Evolutionary conservation across 2,329 filamentous ascomycete species (phyloP).

Genomic region (Ophiosphaerella korrae): DNA sequence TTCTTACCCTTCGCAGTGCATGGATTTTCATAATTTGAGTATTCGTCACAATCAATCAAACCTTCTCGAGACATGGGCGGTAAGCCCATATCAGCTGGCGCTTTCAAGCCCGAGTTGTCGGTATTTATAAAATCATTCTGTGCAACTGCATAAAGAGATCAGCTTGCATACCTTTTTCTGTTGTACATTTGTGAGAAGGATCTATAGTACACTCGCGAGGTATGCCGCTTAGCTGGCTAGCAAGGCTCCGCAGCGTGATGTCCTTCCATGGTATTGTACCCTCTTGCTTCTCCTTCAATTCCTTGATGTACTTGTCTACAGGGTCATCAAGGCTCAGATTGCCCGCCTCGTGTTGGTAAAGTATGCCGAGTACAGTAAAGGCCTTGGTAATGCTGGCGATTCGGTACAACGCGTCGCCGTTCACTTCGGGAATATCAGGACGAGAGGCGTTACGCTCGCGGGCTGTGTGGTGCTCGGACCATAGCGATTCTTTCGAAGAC

Average conservation of each 20-base stretch:
- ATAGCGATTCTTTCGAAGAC: slow-evolving; percentile 46
- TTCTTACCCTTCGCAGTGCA: slow-evolving; percentile 17
- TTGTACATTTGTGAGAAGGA: slow-evolving; percentile 10
- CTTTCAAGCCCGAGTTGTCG: too few relatives aligned
- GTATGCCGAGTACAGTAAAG: slow-evolving; percentile 41
- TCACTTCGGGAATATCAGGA: slow-evolving; percentile 44
- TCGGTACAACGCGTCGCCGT: slow-evolving; percentile 48
- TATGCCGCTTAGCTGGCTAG: slow-evolving; percentile 51
- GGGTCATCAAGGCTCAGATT: slow-evolving; percentile 44
- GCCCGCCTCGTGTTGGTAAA: slow-evolving; percentile 41
- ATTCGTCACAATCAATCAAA: slow-evolving; percentile 44
- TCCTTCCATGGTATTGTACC: slow-evolving; percentile 48
- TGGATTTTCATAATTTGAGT: slow-evolving; percentile 34
- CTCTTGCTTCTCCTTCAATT: slow-evolving; percentile 34
- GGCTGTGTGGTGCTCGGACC: slow-evolving; percentile 48
- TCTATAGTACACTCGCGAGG: slow-evolving; percentile 45
- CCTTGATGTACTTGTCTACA: slow-evolving; percentile 39
- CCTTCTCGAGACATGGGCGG: slow-evolving; percentile 41
- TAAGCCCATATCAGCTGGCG: slow-evolving; percentile 26
- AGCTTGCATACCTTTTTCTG: slow-evolving; percentile 30
- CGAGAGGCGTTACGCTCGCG: slow-evolving; percentile 42
- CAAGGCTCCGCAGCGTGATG: slow-evolving; percentile 50
- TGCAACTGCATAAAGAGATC: slow-evolving; percentile 36
- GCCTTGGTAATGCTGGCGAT: slow-evolving; percentile 47
- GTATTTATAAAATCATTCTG: slow-evolving; percentile 31